phyloP scores from a whole-genome alignment of 768 basidiomycete genomes.

The Nidularia pulvinata region DNA sequence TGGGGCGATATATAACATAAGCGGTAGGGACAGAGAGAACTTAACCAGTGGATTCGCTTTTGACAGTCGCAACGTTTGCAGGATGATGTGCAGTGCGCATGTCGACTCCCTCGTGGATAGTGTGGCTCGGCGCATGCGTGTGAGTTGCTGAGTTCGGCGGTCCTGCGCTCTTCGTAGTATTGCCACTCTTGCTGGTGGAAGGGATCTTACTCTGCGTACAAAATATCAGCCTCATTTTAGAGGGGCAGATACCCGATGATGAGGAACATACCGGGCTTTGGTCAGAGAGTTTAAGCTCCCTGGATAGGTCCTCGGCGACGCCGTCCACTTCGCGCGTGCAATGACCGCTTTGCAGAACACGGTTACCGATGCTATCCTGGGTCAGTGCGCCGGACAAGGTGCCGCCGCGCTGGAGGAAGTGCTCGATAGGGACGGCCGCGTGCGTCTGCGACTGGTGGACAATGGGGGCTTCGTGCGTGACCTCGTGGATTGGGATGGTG shows the following conservation, averaged over 20 bases:
- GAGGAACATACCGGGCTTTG: background rate
- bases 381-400: conserved; percentile 6
- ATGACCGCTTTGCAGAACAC: conserved; percentile 14
- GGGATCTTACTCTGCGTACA: background rate
- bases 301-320: conserved; percentile 13
- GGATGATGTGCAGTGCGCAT: background rate
- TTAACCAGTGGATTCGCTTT: too few relatives aligned
- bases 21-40: too few relatives aligned
- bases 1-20: too few relatives aligned
- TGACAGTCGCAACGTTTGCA: too few relatives aligned
- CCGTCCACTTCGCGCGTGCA: conserved; percentile 22
- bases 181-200: conserved; percentile 12
- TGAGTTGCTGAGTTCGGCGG: background rate
- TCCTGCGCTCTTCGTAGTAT: background rate
- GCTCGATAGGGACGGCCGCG: conserved; percentile 26
- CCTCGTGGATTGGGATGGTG: conserved; percentile 30
- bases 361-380: conserved; percentile 13
- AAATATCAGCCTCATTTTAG: background rate
- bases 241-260: background rate
- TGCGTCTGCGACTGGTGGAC: conserved; percentile 32
- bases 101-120: conserved; percentile 8
- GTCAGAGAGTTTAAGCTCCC: conserved; percentile 10
- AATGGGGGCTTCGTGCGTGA: conserved; percentile 33
- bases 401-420: conserved; percentile 23
- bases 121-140: conserved; percentile 15